Evolutionary conservation across 148 eudicot species (phyloP), one percentile per base, ranked within the genome.

Genomic region (Diospyros kaki): DNA sequence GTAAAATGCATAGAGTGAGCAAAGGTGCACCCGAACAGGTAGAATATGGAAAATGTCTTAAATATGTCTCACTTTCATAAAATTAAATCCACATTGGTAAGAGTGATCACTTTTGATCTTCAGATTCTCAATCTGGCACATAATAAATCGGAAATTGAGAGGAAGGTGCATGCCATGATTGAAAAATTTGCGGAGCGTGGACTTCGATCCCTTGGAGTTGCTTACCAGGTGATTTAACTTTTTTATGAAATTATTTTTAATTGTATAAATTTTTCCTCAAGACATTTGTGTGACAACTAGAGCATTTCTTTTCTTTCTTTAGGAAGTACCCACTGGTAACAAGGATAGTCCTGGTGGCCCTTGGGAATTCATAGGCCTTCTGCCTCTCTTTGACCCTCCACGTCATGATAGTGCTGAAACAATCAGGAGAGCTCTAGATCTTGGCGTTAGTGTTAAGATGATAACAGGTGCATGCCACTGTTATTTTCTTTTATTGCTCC

Each of bases 1-100:
- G 91, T 63, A 84, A 78, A 78, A 82, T 84, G 96, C 90, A 83
- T 71, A 81, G 96, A 81, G 92, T 86, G 58, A 91, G 96, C 86
- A 91, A 91, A 89, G 96, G 96, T 76, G 96, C 96, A 68, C 96
- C 96, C 15, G 96, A 91, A 80, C 91, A 91, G 93, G 93, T 91
- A 82, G 9, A 74, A 14, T 52, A 69, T 59, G 15, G 9, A 43
- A 11, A 52, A 13, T n/a, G 45, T 58, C 55, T 5, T 9, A 15
- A 18, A 46, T 12, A 46, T 4, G 11, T 5, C 41, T 43, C 28
- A 46, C 64, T 7, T 39, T 11, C 2, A 15, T 11, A 15, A 58
- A 39, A 39, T 6, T 55, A 52, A 48, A 13, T 12, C 18, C 13
- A 10, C 15, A 11, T 11, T 10, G 50, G 11, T 59, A n/a, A 42